A percentile compares a stretch with the other conserved stretches of the same genome.
These are phyloP conservation scores for Annulohypoxylon truncatum DNA, from an alignment of 2,329 filamentous ascomycete species.

Conservation along the genomic window DNA sequence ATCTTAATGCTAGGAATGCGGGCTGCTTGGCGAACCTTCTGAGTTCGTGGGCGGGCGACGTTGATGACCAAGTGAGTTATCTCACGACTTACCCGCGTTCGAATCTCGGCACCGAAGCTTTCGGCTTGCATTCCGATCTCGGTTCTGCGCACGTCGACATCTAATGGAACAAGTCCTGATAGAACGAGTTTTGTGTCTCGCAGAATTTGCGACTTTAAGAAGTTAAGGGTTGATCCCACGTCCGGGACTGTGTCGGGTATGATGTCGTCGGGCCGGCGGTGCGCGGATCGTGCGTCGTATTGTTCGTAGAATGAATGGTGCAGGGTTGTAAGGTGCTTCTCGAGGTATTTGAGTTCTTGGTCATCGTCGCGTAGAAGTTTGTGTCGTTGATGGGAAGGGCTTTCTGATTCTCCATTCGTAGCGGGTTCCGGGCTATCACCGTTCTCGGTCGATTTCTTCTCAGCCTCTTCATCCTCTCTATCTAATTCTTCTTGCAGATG, in stretches of 20 bases:
- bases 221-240: constrained; percentile 84
- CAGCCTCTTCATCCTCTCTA: constrained; percentile 78
- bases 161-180: constrained; percentile 88
- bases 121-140: constrained; percentile 90
- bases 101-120: constrained; percentile 80
- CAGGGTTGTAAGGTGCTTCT: constrained; percentile 78
- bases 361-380: constrained; percentile 91
- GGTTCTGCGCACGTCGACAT: constrained; percentile 79
- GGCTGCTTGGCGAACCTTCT: constrained; percentile 89
- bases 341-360: constrained; percentile 80
- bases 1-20: constrained; percentile 86
- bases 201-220: constrained; percentile 82
- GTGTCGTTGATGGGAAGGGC: constrained; percentile 65
- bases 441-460: constrained; percentile 60
- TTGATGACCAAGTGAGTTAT: constrained; percentile 82
- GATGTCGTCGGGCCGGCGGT: constrained; percentile 59
- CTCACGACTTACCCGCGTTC: constrained; percentile 67
- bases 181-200: constrained; percentile 83
- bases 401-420: constrained; percentile 46
- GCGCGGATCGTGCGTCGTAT: constrained; percentile 73
- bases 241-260: constrained; percentile 75
- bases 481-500: constrained; percentile 93
- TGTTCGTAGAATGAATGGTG: constrained; percentile 85
- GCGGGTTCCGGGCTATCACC: constrained; percentile 53
- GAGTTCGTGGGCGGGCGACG: constrained; percentile 78